Percentiles rank a stretch among this genome's conserved stretches.
These are phyloP conservation scores for Psophocarpus tetragonolobus DNA, from an alignment of 306 rosid species.

Conservation along the genomic window DNA sequence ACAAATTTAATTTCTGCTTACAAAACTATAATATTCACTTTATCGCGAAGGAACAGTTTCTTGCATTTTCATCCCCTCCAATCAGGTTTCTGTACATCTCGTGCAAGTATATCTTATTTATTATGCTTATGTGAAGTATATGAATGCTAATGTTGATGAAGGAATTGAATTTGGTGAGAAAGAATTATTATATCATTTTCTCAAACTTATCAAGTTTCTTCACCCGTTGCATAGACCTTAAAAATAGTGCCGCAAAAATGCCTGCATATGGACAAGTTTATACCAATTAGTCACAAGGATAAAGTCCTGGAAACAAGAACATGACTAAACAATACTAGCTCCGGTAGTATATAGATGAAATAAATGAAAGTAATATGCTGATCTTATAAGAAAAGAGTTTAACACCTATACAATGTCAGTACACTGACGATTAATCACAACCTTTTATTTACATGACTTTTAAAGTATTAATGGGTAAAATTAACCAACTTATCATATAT, in stretches of 20 bases:
- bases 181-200: slow-evolving; percentile 63
- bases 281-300: slow-evolving; percentile 4
- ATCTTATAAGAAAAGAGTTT: no score
- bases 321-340: not conserved
- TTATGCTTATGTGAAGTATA: slow-evolving; percentile 17
- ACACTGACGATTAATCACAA: no score
- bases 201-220: slow-evolving; percentile 75
- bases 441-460: no score
- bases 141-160: slow-evolving; percentile 19
- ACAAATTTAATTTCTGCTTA: not conserved
- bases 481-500: no score
- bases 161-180: slow-evolving; percentile 24
- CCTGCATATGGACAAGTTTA: slow-evolving; percentile 53
- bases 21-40: not conserved
- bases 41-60: not conserved
- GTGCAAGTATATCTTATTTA: slow-evolving; percentile 13
- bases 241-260: slow-evolving; percentile 54
- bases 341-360: no score
- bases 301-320: slow-evolving; percentile 15
- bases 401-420: no score
- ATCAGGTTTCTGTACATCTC: not conserved
- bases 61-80: slow-evolving; percentile 12
- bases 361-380: no score
- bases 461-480: no score
- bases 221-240: slow-evolving; percentile 76